Evolutionary conservation across 148 eudicot species (phyloP).

Genomic region (Fagopyrum homotropicum): DNA sequence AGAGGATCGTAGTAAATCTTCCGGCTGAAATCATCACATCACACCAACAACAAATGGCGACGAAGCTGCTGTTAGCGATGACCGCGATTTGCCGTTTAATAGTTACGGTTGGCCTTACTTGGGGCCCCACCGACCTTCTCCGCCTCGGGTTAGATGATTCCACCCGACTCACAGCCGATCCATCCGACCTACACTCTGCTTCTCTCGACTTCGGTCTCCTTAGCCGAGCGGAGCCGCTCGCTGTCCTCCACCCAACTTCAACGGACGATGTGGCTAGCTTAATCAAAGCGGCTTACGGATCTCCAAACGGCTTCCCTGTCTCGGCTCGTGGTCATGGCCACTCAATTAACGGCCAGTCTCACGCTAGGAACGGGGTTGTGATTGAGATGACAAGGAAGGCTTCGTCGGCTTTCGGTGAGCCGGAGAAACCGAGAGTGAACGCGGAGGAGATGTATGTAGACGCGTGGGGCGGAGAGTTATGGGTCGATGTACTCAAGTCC

Average conservation of each 20-base stretch:
- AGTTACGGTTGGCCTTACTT: slow-evolving; percentile 51
- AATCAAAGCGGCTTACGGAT: slow-evolving; percentile 32
- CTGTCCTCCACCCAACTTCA: slow-evolving; percentile 51
- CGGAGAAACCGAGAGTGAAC: slow-evolving; percentile 4
- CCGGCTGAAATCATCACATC: slow-evolving; percentile 13
- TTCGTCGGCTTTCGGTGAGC: neutral
- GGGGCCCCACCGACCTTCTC: slow-evolving; percentile 39
- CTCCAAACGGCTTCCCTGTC: slow-evolving; percentile 36
- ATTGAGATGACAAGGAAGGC: slow-evolving; percentile 40
- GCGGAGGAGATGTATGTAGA: slow-evolving; percentile 48
- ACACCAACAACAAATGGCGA: slow-evolving; percentile 29
- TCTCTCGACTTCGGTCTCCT: slow-evolving; percentile 66
- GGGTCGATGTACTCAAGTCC: slow-evolving; percentile 78
- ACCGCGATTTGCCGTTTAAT: slow-evolving; percentile 46
- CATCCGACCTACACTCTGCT: slow-evolving; percentile 33
- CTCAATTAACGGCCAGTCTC: slow-evolving; percentile 83
- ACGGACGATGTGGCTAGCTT: slow-evolving; percentile 49
- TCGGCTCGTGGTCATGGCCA: slow-evolving; percentile 93
- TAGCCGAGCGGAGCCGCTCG: slow-evolving; percentile 34
- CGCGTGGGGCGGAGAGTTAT: slow-evolving; percentile 91
- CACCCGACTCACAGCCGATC: slow-evolving; percentile 29
- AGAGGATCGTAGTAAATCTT: slow-evolving; percentile 16
- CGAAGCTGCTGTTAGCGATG: slow-evolving; percentile 32
- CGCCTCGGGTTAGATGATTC: slow-evolving; percentile 23
- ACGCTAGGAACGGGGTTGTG: slow-evolving; percentile 51